Evolutionary conservation across 202 grass and related monocot species (phyloP).

Genomic region (Musa balbisiana): DNA sequence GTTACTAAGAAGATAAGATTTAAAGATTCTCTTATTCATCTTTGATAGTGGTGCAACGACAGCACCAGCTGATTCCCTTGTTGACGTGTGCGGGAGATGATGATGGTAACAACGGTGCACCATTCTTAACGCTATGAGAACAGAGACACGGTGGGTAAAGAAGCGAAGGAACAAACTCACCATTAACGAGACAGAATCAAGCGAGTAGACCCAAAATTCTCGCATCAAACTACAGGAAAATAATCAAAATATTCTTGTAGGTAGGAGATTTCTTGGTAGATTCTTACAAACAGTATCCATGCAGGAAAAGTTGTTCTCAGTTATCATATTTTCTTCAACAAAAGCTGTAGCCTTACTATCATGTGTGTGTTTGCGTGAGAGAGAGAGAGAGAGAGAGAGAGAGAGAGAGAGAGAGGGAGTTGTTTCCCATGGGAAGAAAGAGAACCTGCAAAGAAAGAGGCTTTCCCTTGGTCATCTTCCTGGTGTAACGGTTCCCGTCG

Average conservation of each 20-base stretch:
- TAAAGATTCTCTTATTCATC: too few relatives aligned
- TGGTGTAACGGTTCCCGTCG: neutral
- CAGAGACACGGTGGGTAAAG: neutral
- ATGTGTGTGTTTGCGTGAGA: neutral
- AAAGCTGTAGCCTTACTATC: too few relatives aligned
- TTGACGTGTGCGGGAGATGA: too few relatives aligned
- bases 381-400: neutral
- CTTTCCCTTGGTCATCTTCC: slow-evolving; percentile 5
- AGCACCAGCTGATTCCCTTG: too few relatives aligned
- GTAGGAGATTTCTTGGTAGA: neutral
- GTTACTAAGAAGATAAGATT: too few relatives aligned
- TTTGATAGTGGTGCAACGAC: too few relatives aligned
- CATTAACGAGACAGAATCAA: neutral
- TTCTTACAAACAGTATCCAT: neutral
- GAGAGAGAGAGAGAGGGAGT: too few relatives aligned
- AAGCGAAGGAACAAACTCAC: slow-evolving; percentile 1
- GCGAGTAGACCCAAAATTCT: neutral
- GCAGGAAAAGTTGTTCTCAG: too few relatives aligned
- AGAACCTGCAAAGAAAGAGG: slow-evolving; percentile 7
- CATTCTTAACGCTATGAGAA: neutral
- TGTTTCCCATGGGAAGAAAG: too few relatives aligned
- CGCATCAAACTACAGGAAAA: neutral
- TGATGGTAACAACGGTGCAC: too few relatives aligned
- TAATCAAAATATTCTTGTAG: neutral
- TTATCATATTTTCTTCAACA: too few relatives aligned